phyloP scores from a whole-genome alignment of 1,284 basidiomycete genomes.

The Termitomyces sp. region DNA sequence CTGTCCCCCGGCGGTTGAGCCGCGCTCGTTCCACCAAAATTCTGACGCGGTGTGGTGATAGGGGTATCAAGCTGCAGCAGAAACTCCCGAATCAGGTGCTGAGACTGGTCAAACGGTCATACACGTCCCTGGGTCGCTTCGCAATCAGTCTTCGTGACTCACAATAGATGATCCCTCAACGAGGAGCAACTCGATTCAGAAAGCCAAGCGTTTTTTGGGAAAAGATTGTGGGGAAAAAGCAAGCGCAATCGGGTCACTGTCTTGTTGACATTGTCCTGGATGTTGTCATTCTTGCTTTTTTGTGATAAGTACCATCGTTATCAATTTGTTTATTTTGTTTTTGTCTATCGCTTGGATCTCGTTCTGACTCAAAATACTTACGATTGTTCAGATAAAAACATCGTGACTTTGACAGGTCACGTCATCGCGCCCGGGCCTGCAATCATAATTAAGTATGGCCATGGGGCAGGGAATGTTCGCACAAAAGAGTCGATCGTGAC shows the following conservation, averaged over 20 bases:
- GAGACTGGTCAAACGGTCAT: slow-evolving; percentile 29
- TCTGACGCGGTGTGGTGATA: slow-evolving; percentile 41
- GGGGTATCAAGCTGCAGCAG: slow-evolving; percentile 55
- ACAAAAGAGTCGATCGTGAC: slow-evolving; percentile 10
- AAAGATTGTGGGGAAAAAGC: slow-evolving; percentile 46
- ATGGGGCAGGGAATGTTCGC: slow-evolving; percentile 2
- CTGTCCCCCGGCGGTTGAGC: slow-evolving; percentile 49
- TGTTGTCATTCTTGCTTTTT: slow-evolving; percentile 6
- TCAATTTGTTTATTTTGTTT: not conserved
- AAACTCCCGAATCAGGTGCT: slow-evolving; percentile 29
- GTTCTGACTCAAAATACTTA: not conserved
- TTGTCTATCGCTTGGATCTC: not conserved
- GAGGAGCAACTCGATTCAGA: slow-evolving; percentile 38
- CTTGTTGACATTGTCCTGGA: slow-evolving; percentile 2
- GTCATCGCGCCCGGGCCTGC: not conserved
- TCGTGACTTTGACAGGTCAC: slow-evolving; percentile 13
- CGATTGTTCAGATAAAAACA: slow-evolving; percentile 2
- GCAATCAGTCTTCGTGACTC: slow-evolving; percentile 37
- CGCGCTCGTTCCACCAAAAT: slow-evolving; percentile 43
- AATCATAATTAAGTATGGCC: slow-evolving; percentile 4
- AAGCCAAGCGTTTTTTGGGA: slow-evolving; percentile 45
- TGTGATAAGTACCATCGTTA: slow-evolving; percentile 3
- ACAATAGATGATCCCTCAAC: slow-evolving; percentile 27
- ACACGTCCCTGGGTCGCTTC: slow-evolving; percentile 33
- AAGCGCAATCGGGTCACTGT: slow-evolving; percentile 15